Conservation (phyloP, 768 basidiomycete genomes). For the Amanita pseudoporphyria region DNA sequence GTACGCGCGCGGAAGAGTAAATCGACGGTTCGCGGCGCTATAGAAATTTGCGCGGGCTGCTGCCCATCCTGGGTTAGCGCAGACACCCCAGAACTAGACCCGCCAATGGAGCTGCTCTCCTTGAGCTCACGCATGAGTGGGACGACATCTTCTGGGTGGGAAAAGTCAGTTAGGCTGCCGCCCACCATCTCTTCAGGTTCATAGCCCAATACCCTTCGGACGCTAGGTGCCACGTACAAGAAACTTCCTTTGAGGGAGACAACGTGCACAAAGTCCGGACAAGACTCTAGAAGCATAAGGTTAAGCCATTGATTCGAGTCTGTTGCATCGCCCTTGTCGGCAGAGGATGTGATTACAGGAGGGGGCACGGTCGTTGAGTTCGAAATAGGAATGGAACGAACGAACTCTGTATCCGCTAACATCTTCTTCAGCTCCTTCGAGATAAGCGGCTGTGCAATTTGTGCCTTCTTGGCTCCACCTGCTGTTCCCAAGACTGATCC, state of each 20-base stretch:
- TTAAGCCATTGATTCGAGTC: conserved; percentile 41
- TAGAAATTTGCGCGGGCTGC: neutral
- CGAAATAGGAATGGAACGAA: conserved; percentile 36
- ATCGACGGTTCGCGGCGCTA: conserved; percentile 54
- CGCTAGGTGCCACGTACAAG: conserved; percentile 83
- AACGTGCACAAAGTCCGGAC: conserved; percentile 82
- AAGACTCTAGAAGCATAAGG: conserved; percentile 47
- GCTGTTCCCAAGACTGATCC: conserved; percentile 4
- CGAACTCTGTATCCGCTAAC: conserved; percentile 36
- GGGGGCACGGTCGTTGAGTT: conserved; percentile 25
- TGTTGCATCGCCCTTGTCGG: conserved; percentile 8
- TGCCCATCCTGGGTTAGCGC: neutral
- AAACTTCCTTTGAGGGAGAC: conserved; percentile 89
- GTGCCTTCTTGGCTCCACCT: conserved; percentile 22
- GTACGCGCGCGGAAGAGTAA: conserved; percentile 77
- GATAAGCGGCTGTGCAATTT: conserved; percentile 25
- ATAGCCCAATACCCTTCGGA: conserved; percentile 75
- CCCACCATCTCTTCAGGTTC: conserved; percentile 78
- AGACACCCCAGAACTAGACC: neutral
- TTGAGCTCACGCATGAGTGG: conserved; percentile 90
- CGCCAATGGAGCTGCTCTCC: conserved; percentile 37
- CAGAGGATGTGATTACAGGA: conserved; percentile 15
- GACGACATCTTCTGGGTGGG: conserved; percentile 84
- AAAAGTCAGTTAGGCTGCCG: conserved; percentile 67
- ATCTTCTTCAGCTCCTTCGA: conserved; percentile 45